Conservation (phyloP, 2,329 filamentous ascomycete species). For the Aureobasidium mangrovei region DNA sequence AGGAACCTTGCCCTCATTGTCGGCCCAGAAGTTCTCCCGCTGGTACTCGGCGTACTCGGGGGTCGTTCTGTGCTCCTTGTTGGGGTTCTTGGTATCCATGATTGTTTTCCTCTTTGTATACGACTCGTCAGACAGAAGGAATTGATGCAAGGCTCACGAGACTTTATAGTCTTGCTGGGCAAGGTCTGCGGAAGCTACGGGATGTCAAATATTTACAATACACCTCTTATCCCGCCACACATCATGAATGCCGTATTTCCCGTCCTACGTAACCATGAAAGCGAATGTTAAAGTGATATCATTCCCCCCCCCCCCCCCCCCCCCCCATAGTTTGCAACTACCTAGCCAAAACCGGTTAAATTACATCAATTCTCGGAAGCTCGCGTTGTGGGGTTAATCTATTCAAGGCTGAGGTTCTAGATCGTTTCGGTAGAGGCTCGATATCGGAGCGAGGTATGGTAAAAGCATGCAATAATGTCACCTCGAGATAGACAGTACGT, state of each 20-base stretch:
- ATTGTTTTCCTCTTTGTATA: not conserved
- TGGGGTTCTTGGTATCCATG: constrained; percentile 45
- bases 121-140: not conserved
- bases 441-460: not conserved
- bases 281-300: too few relatives aligned
- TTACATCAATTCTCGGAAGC: not conserved
- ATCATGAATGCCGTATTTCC: too few relatives aligned
- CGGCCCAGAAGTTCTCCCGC: constrained; percentile 45
- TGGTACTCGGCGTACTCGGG: constrained; percentile 49
- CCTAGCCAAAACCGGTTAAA: not conserved
- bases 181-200: not conserved
- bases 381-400: not conserved
- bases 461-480: not conserved
- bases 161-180: too few relatives aligned
- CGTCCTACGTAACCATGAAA: too few relatives aligned
- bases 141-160: too few relatives aligned
- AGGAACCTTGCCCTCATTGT: constrained; percentile 41
- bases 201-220: too few relatives aligned
- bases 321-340: too few relatives aligned
- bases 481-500: not conserved
- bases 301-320: too few relatives aligned
- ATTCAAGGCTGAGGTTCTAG: not conserved
- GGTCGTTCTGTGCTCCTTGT: constrained; percentile 41
- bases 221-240: too few relatives aligned
- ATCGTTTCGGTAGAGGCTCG: not conserved